Evolutionary conservation across 352 stramenopile genomes (phyloP).

Genomic region (Pythium scleroteichum): DNA sequence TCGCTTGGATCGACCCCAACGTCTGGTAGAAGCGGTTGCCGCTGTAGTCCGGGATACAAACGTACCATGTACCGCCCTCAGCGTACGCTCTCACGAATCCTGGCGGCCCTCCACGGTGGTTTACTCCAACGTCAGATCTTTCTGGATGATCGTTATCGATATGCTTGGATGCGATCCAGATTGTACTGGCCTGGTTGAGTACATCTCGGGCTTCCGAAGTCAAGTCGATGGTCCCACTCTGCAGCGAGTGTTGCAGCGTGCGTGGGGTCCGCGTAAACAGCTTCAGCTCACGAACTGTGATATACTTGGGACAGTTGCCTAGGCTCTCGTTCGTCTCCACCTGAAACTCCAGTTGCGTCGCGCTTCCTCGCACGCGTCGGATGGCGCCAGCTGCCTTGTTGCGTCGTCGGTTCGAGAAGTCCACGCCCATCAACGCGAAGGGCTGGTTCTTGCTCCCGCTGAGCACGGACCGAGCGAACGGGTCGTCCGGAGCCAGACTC

Average conservation of each 20-base stretch:
- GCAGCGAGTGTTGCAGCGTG: too few species aligned
- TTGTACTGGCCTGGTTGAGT: not conserved
- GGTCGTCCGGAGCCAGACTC: not conserved
- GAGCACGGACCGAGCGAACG: not conserved
- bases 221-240: not conserved
- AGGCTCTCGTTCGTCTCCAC: constrained; percentile 19
- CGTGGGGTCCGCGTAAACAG: not conserved
- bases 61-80: not conserved
- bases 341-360: not conserved
- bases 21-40: constrained; percentile 22
- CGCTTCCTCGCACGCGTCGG: not conserved
- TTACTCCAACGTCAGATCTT: constrained; percentile 14
- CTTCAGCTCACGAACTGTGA: constrained; percentile 14
- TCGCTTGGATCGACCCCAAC: constrained; percentile 12
- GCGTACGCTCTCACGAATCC: constrained; percentile 12
- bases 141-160: not conserved
- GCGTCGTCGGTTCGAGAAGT: constrained; percentile 20
- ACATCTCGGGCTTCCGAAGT: not conserved
- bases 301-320: constrained; percentile 25
- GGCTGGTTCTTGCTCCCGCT: not conserved
- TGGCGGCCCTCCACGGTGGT: constrained; percentile 13
- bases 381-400: constrained; percentile 19
- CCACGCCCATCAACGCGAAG: constrained; percentile 10
- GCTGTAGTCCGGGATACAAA: constrained; percentile 9
- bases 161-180: constrained; percentile 4